These are phyloP conservation scores for Salix suchowensis DNA, from an alignment of 345 rosid genomes.

Conservation along the genomic window DNA sequence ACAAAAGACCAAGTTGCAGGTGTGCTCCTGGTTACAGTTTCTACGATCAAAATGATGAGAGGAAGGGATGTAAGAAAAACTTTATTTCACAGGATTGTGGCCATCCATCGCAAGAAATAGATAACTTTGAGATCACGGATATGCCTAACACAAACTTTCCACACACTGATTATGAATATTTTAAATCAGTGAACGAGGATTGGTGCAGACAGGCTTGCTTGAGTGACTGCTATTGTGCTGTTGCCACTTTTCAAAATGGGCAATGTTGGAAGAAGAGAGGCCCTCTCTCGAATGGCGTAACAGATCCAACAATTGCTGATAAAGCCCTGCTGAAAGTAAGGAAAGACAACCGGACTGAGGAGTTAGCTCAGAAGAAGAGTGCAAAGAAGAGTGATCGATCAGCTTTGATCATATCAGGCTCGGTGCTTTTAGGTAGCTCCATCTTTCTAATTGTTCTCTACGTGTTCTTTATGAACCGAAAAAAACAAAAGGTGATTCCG, in stretches of 20 bases:
- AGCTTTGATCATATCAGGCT: too few relatives aligned
- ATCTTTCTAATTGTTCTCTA: too few relatives aligned
- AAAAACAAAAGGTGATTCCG: too few relatives aligned
- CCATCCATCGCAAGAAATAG: constrained; percentile 6
- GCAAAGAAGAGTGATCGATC: too few relatives aligned
- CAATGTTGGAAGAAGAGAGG: constrained; percentile 48
- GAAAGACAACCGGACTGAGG: too few relatives aligned
- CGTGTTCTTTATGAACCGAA: too few relatives aligned
- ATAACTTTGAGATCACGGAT: too few relatives aligned
- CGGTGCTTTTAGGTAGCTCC: too few relatives aligned
- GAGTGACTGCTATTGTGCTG: constrained; percentile 53
- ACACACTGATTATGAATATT: rapidly evolving
- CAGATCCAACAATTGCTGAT: background rate
- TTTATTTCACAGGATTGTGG: constrained; percentile 38
- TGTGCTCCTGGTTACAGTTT: constrained; percentile 16
- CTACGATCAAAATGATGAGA: constrained; percentile 29
- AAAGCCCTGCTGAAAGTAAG: constrained; percentile 31
- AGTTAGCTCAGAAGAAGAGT: too few relatives aligned
- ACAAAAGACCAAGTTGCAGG: constrained; percentile 38
- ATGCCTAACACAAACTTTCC: too few relatives aligned
- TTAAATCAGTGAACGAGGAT: too few relatives aligned
- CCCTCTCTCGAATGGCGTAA: constrained; percentile 40
- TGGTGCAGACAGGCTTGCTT: constrained; percentile 28
- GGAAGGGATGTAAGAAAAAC: constrained; percentile 36
- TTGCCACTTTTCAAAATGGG: constrained; percentile 22